Base-by-base conservation (phyloP, 768 basidiomycete genomes). In the Tylopilus rubrobrunneus region DNA sequence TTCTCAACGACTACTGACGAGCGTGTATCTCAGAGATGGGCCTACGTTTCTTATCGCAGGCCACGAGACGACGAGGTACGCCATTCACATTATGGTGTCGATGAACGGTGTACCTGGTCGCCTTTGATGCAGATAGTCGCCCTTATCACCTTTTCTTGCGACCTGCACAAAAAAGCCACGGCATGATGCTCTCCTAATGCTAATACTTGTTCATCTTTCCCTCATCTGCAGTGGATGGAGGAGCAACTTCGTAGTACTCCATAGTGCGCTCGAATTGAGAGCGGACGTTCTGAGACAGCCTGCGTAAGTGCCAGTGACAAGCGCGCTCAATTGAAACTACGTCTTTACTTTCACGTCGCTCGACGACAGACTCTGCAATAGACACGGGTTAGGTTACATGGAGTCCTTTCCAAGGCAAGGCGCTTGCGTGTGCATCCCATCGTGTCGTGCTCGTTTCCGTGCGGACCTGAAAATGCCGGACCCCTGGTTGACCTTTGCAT, bases 141-240 rank as follows among this genome's bases (percentile, higher is more conserved):
- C 83, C 70, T 92, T 94, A 67, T 92, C 91, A 4, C 92, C 91
- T 66, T 95, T 93, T 68, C 91, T 90, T 7, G 95, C 97, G 11
- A 92, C 84, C 67, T 98, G 96, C 19, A 19, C 96, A 97, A 98
- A 74, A 98, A 99, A 19, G 19, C 19, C 19, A 79, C 87, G 88
- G 5, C 90, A 87, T 21, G 98, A 76, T 0, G 88, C 87, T 70
- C 86, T 85, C 25, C 92, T 82, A 52, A 98, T 85, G 60, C 86
- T 86, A 49, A 73, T 58, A 68, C 19, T 19, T 19, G 19, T 82
- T 87, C 58, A 87, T 80, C 65, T 86, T 89, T 64, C 76, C 78
- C 61, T 89, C 82, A 59, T 93, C 87, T 28, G 67, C 69, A 2
- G 82, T 76, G 8, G 85, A 85, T 27, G 92, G 69, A 21, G 94